These are phyloP conservation scores for Termitomyces sp. DNA, from an alignment of 768 basidiomycete genomes.

Conservation along the genomic window DNA sequence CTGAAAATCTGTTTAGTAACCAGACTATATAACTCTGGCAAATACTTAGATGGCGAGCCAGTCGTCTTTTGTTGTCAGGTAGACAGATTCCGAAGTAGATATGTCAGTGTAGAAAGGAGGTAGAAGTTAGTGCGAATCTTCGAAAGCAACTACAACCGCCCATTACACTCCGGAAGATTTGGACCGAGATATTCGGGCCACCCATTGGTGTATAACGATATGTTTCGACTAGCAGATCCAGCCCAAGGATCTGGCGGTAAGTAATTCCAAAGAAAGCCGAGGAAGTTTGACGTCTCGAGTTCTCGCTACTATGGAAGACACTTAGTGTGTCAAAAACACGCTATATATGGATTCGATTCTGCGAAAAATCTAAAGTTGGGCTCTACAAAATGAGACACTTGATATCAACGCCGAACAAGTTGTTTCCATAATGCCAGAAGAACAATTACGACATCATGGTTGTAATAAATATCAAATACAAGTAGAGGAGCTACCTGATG, in stretches of 20 bases:
- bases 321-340: neutral
- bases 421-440: neutral
- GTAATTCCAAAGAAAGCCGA: neutral
- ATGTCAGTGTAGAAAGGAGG: too few species aligned
- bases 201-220: neutral
- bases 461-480: too few species aligned
- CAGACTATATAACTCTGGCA: too few species aligned
- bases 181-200: neutral
- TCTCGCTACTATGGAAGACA: neutral
- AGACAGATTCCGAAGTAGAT: too few species aligned
- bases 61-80: too few species aligned
- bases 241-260: neutral
- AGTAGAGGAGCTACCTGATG: neutral
- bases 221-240: neutral
- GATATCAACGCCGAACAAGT: neutral
- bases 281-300: neutral
- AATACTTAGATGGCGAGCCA: too few species aligned
- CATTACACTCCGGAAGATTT: too few species aligned
- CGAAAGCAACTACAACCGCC: too few species aligned
- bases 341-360: neutral
- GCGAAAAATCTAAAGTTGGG: neutral
- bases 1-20: too few species aligned
- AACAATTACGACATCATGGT: too few species aligned
- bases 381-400: neutral
- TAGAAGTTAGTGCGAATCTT: too few species aligned